phyloP scores from a whole-genome alignment of 2,329 filamentous ascomycete genomes.

The Leptosphaerulina australis region DNA sequence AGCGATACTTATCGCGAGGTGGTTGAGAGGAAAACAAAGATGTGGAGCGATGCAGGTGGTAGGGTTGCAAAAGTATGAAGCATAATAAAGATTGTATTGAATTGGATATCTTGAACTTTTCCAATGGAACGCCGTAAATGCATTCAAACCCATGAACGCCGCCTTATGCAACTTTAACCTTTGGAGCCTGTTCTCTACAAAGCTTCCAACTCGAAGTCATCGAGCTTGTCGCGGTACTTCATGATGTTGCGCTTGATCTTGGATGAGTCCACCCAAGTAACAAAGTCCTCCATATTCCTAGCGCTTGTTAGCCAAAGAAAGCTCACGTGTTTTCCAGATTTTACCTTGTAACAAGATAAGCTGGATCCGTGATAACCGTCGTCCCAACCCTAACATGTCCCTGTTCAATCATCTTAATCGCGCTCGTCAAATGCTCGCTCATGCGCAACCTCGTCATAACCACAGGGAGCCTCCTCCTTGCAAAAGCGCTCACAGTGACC shows the following conservation, averaged over 20 bases:
- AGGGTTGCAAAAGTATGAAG: no score
- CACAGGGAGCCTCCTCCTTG: conserved; percentile 80
- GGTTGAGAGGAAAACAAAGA: background rate
- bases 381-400: conserved; percentile 92
- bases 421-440: conserved; percentile 85
- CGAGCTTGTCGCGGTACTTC: conserved; percentile 91
- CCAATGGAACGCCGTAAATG: conserved; percentile 28
- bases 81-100: background rate
- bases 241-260: conserved; percentile 98
- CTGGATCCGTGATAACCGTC: conserved; percentile 86
- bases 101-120: conserved; percentile 23
- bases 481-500: conserved; percentile 88
- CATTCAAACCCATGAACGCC: conserved; percentile 28
- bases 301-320: conserved; percentile 1
- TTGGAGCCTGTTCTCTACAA: conserved; percentile 18
- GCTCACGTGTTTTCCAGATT: background rate
- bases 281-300: conserved; percentile 89
- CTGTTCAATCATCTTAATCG: conserved; percentile 86
- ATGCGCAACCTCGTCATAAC: conserved; percentile 90
- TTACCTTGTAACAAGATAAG: conserved; percentile 77
- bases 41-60: no score
- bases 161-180: conserved; percentile 13
- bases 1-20: no score
- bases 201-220: conserved; percentile 81
- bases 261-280: conserved; percentile 93